phyloP scores from a whole-genome alignment of 2,329 filamentous ascomycete species.

The Aspergillus melleus region DNA sequence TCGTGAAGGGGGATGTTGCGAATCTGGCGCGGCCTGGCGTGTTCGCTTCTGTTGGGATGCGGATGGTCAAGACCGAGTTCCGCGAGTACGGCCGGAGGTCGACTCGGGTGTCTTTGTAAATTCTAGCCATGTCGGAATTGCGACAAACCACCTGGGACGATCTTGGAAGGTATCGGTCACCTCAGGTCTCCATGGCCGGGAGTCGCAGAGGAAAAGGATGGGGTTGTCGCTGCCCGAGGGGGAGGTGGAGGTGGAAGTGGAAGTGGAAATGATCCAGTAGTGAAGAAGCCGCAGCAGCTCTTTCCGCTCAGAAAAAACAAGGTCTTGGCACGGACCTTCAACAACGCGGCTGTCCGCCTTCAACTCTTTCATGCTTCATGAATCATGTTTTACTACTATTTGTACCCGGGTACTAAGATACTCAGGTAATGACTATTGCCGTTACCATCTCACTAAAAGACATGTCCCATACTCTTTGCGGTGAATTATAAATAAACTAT shows the following conservation, averaged over 20 bases:
- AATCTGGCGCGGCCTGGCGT: slow-evolving; percentile 48
- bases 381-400: background rate
- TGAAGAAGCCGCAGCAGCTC: slow-evolving; percentile 28
- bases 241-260: slow-evolving; percentile 17
- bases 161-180: slow-evolving; percentile 14
- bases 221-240: slow-evolving; percentile 10
- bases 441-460: background rate
- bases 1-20: slow-evolving; percentile 46
- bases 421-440: background rate
- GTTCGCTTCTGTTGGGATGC: slow-evolving; percentile 56
- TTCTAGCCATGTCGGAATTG: slow-evolving; percentile 60
- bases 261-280: slow-evolving; percentile 17
- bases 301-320: slow-evolving; percentile 33
- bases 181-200: slow-evolving; percentile 36
- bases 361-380: background rate
- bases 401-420: background rate
- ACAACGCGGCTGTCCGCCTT: slow-evolving; percentile 1
- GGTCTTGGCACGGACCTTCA: slow-evolving; percentile 33
- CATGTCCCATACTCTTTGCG: no score
- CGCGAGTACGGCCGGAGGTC: slow-evolving; percentile 73
- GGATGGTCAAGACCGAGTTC: slow-evolving; percentile 69
- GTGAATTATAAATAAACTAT: slow-evolving; percentile 1
- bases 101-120: slow-evolving; percentile 85
- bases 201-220: slow-evolving; percentile 17
- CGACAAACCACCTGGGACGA: slow-evolving; percentile 21